These are phyloP conservation scores for Bipolaris gigantea DNA, from an alignment of 2,329 filamentous ascomycete genomes.

Conservation along the genomic window DNA sequence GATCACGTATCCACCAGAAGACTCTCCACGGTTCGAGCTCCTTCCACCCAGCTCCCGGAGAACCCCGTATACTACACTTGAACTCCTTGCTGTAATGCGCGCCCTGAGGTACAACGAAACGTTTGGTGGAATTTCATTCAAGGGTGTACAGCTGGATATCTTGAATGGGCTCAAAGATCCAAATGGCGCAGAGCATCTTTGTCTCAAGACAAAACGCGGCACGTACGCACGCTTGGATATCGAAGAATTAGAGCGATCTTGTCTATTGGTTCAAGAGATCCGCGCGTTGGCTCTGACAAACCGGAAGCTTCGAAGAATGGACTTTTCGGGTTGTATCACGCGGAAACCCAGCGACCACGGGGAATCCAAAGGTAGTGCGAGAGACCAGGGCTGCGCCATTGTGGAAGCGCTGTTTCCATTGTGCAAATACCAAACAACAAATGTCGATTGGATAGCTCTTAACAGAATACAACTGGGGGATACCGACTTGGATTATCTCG, in stretches of 20 bases:
- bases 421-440: constrained; percentile 67
- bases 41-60: constrained; percentile 58
- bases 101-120: constrained; percentile 71
- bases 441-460: constrained; percentile 70
- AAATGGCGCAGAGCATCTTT: constrained; percentile 64
- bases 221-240: constrained; percentile 59
- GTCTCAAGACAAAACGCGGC: constrained; percentile 58
- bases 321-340: constrained; percentile 66
- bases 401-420: constrained; percentile 70
- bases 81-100: constrained; percentile 70
- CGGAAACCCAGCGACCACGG: constrained; percentile 52
- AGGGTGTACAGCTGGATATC: constrained; percentile 63
- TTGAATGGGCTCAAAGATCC: constrained; percentile 64
- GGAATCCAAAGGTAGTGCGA: constrained; percentile 49
- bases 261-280: constrained; percentile 68
- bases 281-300: constrained; percentile 69
- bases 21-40: constrained; percentile 67
- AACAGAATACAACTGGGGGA: constrained; percentile 72
- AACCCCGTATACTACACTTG: constrained; percentile 60
- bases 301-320: constrained; percentile 62
- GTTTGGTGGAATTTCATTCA: constrained; percentile 69
- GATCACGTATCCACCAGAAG: constrained; percentile 54
- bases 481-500: constrained; percentile 67
- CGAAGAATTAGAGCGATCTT: constrained; percentile 57
- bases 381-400: constrained; percentile 68